These are phyloP conservation scores for Penicillium psychrosexuale DNA, from an alignment of 2,329 filamentous ascomycete genomes.

Conservation along the genomic window DNA sequence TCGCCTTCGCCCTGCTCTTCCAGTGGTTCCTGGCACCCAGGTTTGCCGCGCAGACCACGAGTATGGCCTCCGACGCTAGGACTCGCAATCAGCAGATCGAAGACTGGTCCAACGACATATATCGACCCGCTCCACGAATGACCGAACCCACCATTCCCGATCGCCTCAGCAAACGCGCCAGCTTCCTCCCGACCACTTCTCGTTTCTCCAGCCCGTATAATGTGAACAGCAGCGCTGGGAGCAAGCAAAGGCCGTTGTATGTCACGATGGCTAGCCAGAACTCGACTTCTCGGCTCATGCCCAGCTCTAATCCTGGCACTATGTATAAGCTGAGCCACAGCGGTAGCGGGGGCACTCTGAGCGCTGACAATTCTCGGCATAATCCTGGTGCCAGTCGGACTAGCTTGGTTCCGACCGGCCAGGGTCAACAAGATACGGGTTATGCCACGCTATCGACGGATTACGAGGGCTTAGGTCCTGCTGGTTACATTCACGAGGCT, in stretches of 20 bases:
- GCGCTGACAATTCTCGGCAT: slow-evolving; percentile 42
- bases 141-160: slow-evolving; percentile 71
- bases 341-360: slow-evolving; percentile 56
- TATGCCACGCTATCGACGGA: slow-evolving; percentile 56
- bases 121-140: slow-evolving; percentile 80
- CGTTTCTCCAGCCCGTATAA: slow-evolving; percentile 90
- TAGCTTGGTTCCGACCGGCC: slow-evolving; percentile 61
- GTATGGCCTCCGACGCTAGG: slow-evolving; percentile 74
- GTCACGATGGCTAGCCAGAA: slow-evolving; percentile 96
- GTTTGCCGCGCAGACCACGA: slow-evolving; percentile 82
- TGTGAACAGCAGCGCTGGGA: slow-evolving; percentile 47
- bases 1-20: slow-evolving; percentile 83
- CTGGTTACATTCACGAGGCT: slow-evolving; percentile 92
- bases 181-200: slow-evolving; percentile 89
- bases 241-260: slow-evolving; percentile 57
- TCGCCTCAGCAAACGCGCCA: slow-evolving; percentile 73
- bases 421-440: slow-evolving; percentile 42
- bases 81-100: slow-evolving; percentile 91
- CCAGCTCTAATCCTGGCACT: slow-evolving; percentile 51
- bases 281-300: slow-evolving; percentile 68
- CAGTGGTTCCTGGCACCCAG: slow-evolving; percentile 92
- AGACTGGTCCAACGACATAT: slow-evolving; percentile 97
- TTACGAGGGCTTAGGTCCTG: slow-evolving; percentile 72
- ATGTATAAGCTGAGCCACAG: slow-evolving; percentile 64
- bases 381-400: slow-evolving; percentile 44